Evolutionary conservation across 768 basidiomycete species (phyloP).

Genomic region (Solioccasus polychromus): DNA sequence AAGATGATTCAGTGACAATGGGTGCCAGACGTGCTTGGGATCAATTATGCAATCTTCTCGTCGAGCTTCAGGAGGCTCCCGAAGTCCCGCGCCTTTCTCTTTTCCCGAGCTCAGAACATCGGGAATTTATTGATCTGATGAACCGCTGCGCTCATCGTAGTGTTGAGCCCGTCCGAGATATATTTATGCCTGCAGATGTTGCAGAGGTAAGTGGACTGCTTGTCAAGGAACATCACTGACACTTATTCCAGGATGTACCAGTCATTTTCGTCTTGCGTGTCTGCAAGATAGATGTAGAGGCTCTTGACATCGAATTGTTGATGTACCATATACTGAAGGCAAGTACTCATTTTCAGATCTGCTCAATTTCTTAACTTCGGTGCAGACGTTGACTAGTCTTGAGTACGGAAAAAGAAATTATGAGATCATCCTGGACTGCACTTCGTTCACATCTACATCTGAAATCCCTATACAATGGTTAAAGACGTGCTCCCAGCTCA

Average conservation of each 20-base stretch:
- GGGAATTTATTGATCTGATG: conserved; percentile 68
- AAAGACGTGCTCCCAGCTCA: conserved; percentile 71
- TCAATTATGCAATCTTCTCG: conserved; percentile 70
- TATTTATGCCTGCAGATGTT: conserved; percentile 59
- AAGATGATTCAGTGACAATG: conserved; percentile 51
- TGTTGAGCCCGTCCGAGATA: conserved; percentile 57
- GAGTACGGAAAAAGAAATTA: conserved; percentile 49
- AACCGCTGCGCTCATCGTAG: conserved; percentile 56
- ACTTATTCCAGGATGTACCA: conserved; percentile 33
- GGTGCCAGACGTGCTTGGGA: conserved; percentile 85
- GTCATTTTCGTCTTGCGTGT: conserved; percentile 63
- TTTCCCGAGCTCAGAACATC: conserved; percentile 48
- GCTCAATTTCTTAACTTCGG: conserved; percentile 1
- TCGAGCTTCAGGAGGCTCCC: conserved; percentile 70
- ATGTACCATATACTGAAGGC: conserved; percentile 80
- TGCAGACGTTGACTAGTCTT: conserved; percentile 51
- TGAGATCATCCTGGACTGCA: conserved; percentile 81
- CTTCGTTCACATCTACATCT: conserved; percentile 68
- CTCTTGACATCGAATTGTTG: conserved; percentile 73
- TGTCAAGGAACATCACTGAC: conserved; percentile 1
- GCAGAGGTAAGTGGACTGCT: conserved; percentile 37
- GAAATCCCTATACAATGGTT: conserved; percentile 82
- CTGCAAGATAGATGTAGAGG: conserved; percentile 73
- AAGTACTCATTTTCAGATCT: conserved; percentile 14
- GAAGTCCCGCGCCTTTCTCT: conserved; percentile 63